A percentile compares a stretch with the other conserved stretches of the same genome.
These are phyloP conservation scores for Caryocar brasiliense DNA, from an alignment of 441 rosid genomes.

Conservation along the genomic window DNA sequence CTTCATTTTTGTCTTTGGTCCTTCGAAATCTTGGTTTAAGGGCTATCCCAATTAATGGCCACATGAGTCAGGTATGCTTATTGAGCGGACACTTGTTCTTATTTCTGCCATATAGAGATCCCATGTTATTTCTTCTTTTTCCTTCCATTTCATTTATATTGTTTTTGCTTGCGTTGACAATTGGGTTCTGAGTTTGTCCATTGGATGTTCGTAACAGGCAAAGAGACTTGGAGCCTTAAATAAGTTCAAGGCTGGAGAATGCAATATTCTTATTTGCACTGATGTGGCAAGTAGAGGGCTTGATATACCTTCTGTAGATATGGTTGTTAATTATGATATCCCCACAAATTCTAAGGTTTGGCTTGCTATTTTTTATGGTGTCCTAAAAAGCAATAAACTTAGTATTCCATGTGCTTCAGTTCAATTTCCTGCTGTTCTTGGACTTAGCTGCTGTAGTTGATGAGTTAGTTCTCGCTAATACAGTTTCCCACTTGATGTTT, in stretches of 20 bases:
- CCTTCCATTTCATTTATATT: neutral
- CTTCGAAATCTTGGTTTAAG: constrained; percentile 86
- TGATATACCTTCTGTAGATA: constrained; percentile 87
- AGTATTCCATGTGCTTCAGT: no score
- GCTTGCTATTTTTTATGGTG: neutral
- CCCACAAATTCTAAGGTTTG: constrained; percentile 81
- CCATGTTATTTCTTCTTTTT: neutral
- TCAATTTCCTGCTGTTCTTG: no score
- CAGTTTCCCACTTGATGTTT: no score
- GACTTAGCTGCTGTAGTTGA: no score
- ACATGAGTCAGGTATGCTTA: constrained; percentile 72
- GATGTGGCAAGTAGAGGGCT: constrained; percentile 98
- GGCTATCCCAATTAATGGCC: constrained; percentile 95
- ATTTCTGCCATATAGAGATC: neutral
- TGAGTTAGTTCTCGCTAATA: no score
- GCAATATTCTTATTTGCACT: constrained; percentile 83
- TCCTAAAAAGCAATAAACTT: no score
- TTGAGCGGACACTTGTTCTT: neutral
- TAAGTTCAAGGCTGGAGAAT: constrained; percentile 91
- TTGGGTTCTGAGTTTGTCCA: neutral
- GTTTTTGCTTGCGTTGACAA: neutral
- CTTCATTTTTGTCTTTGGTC: constrained; percentile 57
- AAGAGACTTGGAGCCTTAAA: constrained; percentile 92
- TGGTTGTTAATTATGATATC: constrained; percentile 80
- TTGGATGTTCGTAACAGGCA: constrained; percentile 37